Base-by-base conservation (phyloP, 768 basidiomycete genomes). In the Leccinum longicurvipes region DNA sequence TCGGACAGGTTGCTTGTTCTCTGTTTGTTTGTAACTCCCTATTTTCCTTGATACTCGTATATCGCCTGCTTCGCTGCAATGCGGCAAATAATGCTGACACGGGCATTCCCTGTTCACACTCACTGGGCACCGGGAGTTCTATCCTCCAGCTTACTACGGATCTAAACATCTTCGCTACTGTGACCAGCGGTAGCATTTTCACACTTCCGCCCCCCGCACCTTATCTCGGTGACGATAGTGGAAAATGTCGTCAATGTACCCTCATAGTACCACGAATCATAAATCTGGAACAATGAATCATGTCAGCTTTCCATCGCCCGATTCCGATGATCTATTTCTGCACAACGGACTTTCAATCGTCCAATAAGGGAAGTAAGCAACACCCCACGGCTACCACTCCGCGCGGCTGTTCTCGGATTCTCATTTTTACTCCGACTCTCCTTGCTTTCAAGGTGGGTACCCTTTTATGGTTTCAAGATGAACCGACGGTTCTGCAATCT, bases 1-100 rank as follows among this genome's bases (percentile, higher is more conserved):
- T 52, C 48, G n/a, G 24, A 51, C 48, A 64, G 63, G 41, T 63
- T 29, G 58, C 55, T 17, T 61, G 42, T 24, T 62, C 56, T 27
- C 31, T 62, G 14, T 54, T 60, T 12, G 55, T 58, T 28, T 62
- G 60, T 29, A 62, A 59, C 53, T 49, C 55, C 0, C 32, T 62
- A 10, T 64, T 59, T 15, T 29, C 55, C 32, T 49, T 53, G 23
- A 49, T 23, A 39, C 48, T 57, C 31, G 11, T 53, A 25, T 62
- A 58, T 51, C 60, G 57, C 6, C 19, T 48, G 34, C 24, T 57
- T 12, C 58, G 17, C 27, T 52, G 48, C 36, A 36, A 47, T 4
- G 48, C 21, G 14, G 8, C 19, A 23, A 28, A 8, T 3, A 21
- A 44, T 31, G n/a, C 39, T 6, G 14, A 48, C n/a, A 14, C 17